phyloP scores from a whole-genome alignment of 257 asterid genomes.

The Ilex asprella region DNA sequence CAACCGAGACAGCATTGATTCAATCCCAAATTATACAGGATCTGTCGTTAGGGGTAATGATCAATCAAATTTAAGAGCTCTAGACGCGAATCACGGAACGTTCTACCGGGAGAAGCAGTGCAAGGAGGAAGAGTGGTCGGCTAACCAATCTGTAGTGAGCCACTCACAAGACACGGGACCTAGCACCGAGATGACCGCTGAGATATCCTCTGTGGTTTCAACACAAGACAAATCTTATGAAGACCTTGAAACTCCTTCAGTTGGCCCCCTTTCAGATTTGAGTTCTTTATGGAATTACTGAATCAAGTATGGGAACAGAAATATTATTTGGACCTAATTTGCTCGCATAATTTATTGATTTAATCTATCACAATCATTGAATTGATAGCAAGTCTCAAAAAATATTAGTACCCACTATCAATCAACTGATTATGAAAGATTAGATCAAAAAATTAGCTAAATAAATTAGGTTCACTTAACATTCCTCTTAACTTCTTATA shows the following conservation, averaged over 20 bases:
- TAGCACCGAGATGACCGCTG: constrained; percentile 29
- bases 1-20: constrained; percentile 3
- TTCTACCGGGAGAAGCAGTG: constrained; percentile 6
- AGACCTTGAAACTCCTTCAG: constrained; percentile 28
- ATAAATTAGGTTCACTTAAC: no score
- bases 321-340: neutral
- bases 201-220: constrained; percentile 32
- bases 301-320: neutral
- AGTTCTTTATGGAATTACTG: constrained; percentile 25
- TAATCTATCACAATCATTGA: no score
- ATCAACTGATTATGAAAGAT: no score
- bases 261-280: constrained; percentile 32
- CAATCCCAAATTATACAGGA: constrained; percentile 3
- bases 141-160: constrained; percentile 44
- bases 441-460: no score
- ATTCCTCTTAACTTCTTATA: no score
- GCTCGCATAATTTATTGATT: no score
- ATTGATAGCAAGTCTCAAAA: no score
- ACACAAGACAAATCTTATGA: constrained; percentile 25
- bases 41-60: constrained; percentile 15
- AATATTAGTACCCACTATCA: no score
- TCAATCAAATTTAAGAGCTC: constrained; percentile 13
- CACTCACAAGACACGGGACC: constrained; percentile 34
- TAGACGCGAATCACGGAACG: constrained; percentile 4
- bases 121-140: constrained; percentile 40